Base-by-base conservation (phyloP, 176 grass and related monocot genomes). In the sorghum (Sorghum bicolor) region DNA sequence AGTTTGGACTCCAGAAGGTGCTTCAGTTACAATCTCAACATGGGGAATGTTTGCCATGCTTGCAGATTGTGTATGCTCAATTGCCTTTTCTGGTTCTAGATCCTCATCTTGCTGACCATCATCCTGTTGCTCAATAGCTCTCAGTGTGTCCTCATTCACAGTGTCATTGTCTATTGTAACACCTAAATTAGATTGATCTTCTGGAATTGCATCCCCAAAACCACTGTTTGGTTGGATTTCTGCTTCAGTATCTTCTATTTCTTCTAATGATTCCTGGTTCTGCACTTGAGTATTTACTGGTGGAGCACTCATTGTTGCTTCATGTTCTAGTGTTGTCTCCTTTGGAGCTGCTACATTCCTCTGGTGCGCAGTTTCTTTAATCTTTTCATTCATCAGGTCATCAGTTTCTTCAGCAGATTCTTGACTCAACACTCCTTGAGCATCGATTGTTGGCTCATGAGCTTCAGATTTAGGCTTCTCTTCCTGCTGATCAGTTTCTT, bases 51-150 rank as follows among this genome's bases (percentile, higher is more conserved):
- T 67, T 72, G 53, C 19, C 25, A 33, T 57, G 13, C 33, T 82
- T 82, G 40, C 16, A 57, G 57, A 57, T n/a, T 82, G 72, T 86
- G 43, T 73, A 36, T 60, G 65, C 34, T 78, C 57, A 0, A 36
- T 86, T 78, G 67, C 34, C 55, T 90, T 22, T 86, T n/a, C 57
- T 73, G 58, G 30, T 45, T 83, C 83, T 67, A 78, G 28, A 86
- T 60, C 55, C 20, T 88, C 81, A 36, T 65, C 37, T 32, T 69
- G 61, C 24, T 73, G 78, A 74, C 28, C 43, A 66, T 53, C 55
- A 64, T 66, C 39, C 55, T 39, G 43, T 66, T 64, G 41, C 73
- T 82, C 78, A 64, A 44, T 24, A 64, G 20, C 33, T 15, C 19
- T 37, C 52, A 65, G 29, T 50, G 50, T 76, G 14, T 78, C 85